Conservation (phyloP, 441 rosid species). For the Hura crepitans region DNA sequence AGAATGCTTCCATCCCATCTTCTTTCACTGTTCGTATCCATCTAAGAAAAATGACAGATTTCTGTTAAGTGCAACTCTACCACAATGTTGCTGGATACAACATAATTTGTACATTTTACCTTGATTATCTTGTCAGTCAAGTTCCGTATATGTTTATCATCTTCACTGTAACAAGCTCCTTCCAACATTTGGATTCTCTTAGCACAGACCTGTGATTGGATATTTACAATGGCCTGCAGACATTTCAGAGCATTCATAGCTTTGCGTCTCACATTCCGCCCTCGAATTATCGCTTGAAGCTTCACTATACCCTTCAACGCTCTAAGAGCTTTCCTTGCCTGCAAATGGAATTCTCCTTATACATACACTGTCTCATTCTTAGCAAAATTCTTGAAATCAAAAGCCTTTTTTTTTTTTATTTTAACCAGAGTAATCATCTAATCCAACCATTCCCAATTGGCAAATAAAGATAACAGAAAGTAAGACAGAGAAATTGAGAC, state of each 20-base stretch:
- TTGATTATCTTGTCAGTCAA: constrained; percentile 20
- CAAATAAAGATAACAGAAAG: background rate
- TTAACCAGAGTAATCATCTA: too few relatives aligned
- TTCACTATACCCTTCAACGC: constrained; percentile 87
- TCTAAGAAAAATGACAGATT: constrained; percentile 41
- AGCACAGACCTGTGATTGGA: constrained; percentile 64
- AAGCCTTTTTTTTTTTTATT: too few relatives aligned
- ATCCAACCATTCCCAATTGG: too few relatives aligned
- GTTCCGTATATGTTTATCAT: constrained; percentile 14
- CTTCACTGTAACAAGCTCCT: constrained; percentile 35
- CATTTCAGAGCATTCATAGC: constrained; percentile 69
- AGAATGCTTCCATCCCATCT: constrained; percentile 81
- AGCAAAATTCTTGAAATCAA: too few relatives aligned
- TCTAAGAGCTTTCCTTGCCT: constrained; percentile 85
- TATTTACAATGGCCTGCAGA: constrained; percentile 75
- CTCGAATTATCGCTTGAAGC: constrained; percentile 90
- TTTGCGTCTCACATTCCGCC: constrained; percentile 71
- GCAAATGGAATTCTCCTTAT: constrained; percentile 8
- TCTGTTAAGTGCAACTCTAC: too few relatives aligned
- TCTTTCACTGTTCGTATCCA: constrained; percentile 52
- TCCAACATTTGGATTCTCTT: constrained; percentile 44
- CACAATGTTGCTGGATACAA: too few relatives aligned
- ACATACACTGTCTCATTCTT: too few relatives aligned
- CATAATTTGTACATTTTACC: background rate
- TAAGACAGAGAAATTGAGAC: background rate